Percentiles rank a stretch among this genome's conserved stretches.
These are phyloP conservation scores for Melastoma candidum DNA, from an alignment of 441 rosid species.

Conservation along the genomic window DNA sequence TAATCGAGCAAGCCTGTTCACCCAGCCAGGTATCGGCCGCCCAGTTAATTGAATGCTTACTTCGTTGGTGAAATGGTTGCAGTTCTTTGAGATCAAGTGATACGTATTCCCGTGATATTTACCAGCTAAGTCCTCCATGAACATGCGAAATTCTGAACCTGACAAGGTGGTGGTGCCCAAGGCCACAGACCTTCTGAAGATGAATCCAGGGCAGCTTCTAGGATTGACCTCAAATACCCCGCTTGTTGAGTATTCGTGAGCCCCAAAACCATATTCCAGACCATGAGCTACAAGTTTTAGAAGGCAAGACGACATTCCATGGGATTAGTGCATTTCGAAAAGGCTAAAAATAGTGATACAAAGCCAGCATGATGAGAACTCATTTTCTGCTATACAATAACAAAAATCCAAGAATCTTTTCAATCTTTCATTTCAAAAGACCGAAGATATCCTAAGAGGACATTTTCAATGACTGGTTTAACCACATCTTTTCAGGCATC, in stretches of 20 bases:
- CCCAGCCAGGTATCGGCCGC: conserved; percentile 90
- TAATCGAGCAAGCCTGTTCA: conserved; percentile 78
- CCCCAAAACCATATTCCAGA: conserved; percentile 89
- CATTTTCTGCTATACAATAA: no score
- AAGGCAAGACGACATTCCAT: conserved; percentile 6
- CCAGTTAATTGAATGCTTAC: conserved; percentile 66
- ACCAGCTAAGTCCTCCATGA: conserved; percentile 73
- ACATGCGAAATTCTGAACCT: conserved; percentile 58
- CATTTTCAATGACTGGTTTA: no score
- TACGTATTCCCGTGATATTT: conserved; percentile 82
- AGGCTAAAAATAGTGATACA: no score
- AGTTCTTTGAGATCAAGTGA: conserved; percentile 94
- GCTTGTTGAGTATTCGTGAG: conserved; percentile 76
- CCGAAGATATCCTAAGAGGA: no score
- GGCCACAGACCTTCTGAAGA: conserved; percentile 68
- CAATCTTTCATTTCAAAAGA: no score
- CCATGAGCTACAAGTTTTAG: conserved; percentile 48
- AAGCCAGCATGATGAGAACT: no score
- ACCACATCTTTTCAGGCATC: no score
- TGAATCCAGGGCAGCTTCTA: conserved; percentile 85
- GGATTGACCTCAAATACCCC: conserved; percentile 97
- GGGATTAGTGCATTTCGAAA: no score
- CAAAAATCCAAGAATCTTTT: no score
- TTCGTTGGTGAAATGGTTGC: conserved; percentile 95
- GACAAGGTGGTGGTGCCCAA: conserved; percentile 71